Conservation (phyloP, 495 filamentous ascomycete genomes). For the Daldinia childiae region DNA sequence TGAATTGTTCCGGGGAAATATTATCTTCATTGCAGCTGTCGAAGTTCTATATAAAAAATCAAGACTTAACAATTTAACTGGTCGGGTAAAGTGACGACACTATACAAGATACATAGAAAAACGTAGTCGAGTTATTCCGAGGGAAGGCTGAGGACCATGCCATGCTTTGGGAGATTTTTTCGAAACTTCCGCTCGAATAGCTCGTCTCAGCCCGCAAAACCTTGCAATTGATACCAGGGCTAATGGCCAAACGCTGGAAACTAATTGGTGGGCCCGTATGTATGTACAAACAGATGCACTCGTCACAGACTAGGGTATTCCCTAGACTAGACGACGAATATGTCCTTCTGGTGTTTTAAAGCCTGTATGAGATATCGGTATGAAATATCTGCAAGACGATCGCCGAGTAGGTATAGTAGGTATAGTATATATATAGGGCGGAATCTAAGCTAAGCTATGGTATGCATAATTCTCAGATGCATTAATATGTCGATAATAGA, state of each 20-base stretch:
- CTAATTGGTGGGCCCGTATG: slow-evolving; percentile 13
- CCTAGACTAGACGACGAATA: slow-evolving; percentile 29
- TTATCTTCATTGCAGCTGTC: slow-evolving; percentile 12
- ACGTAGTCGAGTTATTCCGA: slow-evolving; percentile 8
- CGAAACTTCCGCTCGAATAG: slow-evolving; percentile 44
- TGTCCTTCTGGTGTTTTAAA: slow-evolving; percentile 4
- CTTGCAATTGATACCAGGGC: slow-evolving; percentile 32
- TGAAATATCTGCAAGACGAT: slow-evolving; percentile 35
- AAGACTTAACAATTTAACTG: background rate
- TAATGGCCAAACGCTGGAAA: slow-evolving; percentile 32
- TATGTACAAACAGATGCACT: slow-evolving; percentile 1
- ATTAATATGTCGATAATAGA: background rate
- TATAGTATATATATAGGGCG: no score
- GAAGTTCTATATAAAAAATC: slow-evolving; percentile 1
- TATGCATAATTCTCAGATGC: slow-evolving; percentile 13
- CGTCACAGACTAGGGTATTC: slow-evolving; percentile 27
- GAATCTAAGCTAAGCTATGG: slow-evolving; percentile 17
- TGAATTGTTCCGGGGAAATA: slow-evolving; percentile 19
- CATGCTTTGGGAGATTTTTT: slow-evolving; percentile 16
- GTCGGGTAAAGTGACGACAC: background rate
- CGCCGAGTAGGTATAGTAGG: slow-evolving; percentile 4
- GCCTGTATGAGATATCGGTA: slow-evolving; percentile 27
- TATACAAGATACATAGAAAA: background rate
- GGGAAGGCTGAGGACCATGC: slow-evolving; percentile 20
- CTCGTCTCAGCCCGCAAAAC: slow-evolving; percentile 42